A percentile compares a stretch with the other conserved stretches of the same genome.
Conservation (phyloP, 164 flowering plant species). For the Protea cynaroides region DNA sequence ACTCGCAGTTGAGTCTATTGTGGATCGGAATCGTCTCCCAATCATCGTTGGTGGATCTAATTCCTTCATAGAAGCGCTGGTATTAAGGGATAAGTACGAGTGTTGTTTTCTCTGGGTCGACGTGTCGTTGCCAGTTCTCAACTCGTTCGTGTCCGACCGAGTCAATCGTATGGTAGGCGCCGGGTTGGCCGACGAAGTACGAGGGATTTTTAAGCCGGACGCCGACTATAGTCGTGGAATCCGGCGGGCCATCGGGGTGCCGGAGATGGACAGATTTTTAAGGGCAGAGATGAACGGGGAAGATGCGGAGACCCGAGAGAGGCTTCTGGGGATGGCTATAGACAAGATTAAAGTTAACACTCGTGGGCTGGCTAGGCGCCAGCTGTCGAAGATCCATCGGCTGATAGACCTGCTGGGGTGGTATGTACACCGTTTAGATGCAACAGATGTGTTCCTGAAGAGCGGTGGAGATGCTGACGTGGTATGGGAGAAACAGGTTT, state of each 20-base stretch:
- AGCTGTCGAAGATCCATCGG: constrained; percentile 51
- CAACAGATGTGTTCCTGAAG: constrained; percentile 48
- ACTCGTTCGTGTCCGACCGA: constrained; percentile 39
- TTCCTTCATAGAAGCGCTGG: constrained; percentile 57
- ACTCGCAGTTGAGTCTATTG: constrained; percentile 35
- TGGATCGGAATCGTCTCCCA: constrained; percentile 39
- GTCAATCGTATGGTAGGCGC: constrained; percentile 62
- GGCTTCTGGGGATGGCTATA: constrained; percentile 37
- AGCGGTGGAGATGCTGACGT: constrained; percentile 34
- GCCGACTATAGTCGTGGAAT: constrained; percentile 56
- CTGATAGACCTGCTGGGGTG: constrained; percentile 33
- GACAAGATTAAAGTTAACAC: constrained; percentile 51
- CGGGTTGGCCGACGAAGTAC: constrained; percentile 58
- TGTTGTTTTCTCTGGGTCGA: constrained; percentile 84
- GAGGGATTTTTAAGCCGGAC: constrained; percentile 33
- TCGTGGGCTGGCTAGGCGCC: constrained; percentile 41
- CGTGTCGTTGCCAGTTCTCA: constrained; percentile 45
- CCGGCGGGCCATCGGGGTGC: constrained; percentile 67
- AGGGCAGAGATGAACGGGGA: constrained; percentile 15
- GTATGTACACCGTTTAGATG: constrained; percentile 58
- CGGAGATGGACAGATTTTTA: constrained; percentile 52
- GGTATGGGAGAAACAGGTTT: constrained; percentile 55
- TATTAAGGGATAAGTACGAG: constrained; percentile 45
- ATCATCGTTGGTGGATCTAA: constrained; percentile 91
- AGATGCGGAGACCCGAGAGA: constrained; percentile 15